phyloP scores from a whole-genome alignment of 768 basidiomycete species.

The Phlebiopsis flavidoalba region DNA sequence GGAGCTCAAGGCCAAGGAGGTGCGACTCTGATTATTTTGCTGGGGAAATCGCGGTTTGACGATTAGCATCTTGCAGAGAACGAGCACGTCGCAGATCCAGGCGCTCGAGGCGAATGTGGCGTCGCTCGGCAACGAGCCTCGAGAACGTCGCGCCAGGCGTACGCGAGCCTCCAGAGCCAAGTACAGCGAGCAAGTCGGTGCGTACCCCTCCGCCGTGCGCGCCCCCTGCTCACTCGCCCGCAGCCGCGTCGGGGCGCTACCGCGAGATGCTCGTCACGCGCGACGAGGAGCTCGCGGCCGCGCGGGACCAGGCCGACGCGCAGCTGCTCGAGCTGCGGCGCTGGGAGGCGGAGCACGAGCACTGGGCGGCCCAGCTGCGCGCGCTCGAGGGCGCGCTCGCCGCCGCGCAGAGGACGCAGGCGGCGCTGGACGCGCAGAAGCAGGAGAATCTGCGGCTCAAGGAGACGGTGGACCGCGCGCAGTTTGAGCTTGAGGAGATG shows the following conservation, averaged over 20 bases:
- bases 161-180: slow-evolving; percentile 78
- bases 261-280: slow-evolving; percentile 69
- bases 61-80: slow-evolving; percentile 37
- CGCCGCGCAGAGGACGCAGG: slow-evolving; percentile 66
- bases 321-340: slow-evolving; percentile 66
- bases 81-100: slow-evolving; percentile 60
- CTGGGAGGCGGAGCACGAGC: slow-evolving; percentile 60
- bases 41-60: neutral
- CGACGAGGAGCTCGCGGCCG: slow-evolving; percentile 70
- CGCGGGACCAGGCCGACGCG: slow-evolving; percentile 48
- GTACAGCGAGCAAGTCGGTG: slow-evolving; percentile 68
- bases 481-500: slow-evolving; percentile 93
- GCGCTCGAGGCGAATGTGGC: slow-evolving; percentile 75
- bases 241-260: slow-evolving; percentile 75
- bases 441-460: slow-evolving; percentile 90
- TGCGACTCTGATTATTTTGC: slow-evolving; percentile 24
- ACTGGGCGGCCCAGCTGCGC: slow-evolving; percentile 66
- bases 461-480: slow-evolving; percentile 93
- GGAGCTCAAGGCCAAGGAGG: slow-evolving; percentile 85
- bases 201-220: too few relatives aligned
- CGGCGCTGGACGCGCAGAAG: slow-evolving; percentile 85
- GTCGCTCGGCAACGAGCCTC: slow-evolving; percentile 65
- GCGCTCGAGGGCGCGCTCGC: slow-evolving; percentile 69
- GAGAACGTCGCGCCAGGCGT: slow-evolving; percentile 69
- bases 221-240: too few relatives aligned